These are phyloP conservation scores for Albophoma yamanashiensis DNA, from an alignment of 2,329 filamentous ascomycete genomes.

Conservation along the genomic window DNA sequence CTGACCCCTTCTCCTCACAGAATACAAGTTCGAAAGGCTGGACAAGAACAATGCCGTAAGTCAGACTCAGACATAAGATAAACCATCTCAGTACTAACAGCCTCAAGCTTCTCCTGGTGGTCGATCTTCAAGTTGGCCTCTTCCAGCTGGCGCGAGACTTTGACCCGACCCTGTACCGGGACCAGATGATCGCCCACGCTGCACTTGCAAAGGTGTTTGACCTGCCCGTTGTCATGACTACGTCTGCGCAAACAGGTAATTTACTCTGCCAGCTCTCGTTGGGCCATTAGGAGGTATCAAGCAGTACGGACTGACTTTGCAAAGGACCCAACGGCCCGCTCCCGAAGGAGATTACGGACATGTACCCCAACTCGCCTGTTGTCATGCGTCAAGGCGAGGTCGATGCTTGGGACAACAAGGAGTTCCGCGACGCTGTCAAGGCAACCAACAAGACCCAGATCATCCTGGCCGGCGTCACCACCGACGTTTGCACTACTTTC, in stretches of 20 bases:
- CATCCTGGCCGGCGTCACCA: slow-evolving; percentile 62
- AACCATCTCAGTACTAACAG: background rate
- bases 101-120: slow-evolving; percentile 21
- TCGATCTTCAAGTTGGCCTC: slow-evolving; percentile 26
- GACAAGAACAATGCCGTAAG: background rate
- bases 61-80: too few species aligned
- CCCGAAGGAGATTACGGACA: background rate
- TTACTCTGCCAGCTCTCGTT: background rate
- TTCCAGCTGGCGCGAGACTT: slow-evolving; percentile 49
- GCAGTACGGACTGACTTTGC: background rate
- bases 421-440: slow-evolving; percentile 55
- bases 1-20: background rate
- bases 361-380: slow-evolving; percentile 57
- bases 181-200: slow-evolving; percentile 58
- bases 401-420: slow-evolving; percentile 64
- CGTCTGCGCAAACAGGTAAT: background rate
- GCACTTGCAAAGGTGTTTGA: slow-evolving; percentile 23
- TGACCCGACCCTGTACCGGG: slow-evolving; percentile 51
- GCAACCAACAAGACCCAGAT: slow-evolving; percentile 58
- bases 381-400: slow-evolving; percentile 62
- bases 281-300: background rate
- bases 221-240: background rate
- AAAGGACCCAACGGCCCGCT: background rate
- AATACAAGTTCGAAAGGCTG: background rate
- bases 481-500: slow-evolving; percentile 68